Evolutionary conservation across 139 green algal genomes (phyloP).

Genomic region (Limnomonas spitsbergensis): DNA sequence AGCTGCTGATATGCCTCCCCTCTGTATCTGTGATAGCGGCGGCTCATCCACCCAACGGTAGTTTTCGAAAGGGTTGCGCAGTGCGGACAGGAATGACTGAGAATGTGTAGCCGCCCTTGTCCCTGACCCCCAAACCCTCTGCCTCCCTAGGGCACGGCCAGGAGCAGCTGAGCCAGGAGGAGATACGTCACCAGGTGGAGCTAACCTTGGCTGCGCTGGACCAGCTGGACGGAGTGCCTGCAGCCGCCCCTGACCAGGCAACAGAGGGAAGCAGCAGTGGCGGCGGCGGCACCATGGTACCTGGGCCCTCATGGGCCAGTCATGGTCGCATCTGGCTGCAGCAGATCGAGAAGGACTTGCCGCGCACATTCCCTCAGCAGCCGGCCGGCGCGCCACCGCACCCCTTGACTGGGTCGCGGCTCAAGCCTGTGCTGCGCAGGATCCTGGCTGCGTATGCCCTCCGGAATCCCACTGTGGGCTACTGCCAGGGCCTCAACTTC

Average conservation of each 20-base stretch:
- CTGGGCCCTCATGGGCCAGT: neutral
- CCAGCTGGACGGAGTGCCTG: neutral
- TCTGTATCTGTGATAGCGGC: too few relatives aligned
- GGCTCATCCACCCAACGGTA: too few relatives aligned
- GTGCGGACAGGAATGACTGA: too few relatives aligned
- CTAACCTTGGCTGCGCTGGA: neutral
- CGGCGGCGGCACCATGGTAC: too few relatives aligned
- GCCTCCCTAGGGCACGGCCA: neutral
- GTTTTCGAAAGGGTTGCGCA: too few relatives aligned
- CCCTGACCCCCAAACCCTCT: too few relatives aligned
- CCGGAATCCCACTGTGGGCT: slow-evolving; percentile 72
- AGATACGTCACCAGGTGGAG: neutral
- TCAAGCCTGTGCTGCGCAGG: slow-evolving; percentile 51
- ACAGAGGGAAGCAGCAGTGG: too few relatives aligned
- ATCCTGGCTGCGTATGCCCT: slow-evolving; percentile 73
- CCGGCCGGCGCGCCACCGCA: slow-evolving; percentile 24
- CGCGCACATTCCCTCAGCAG: slow-evolving; percentile 68
- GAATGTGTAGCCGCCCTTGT: too few relatives aligned
- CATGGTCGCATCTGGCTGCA: slow-evolving; percentile 47
- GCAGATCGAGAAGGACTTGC: slow-evolving; percentile 85
- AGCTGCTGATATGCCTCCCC: too few relatives aligned
- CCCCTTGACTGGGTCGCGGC: neutral
- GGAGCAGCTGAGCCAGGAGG: neutral
- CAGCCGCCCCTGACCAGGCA: too few relatives aligned
- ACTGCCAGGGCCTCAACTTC: slow-evolving; percentile 92